Conservation (phyloP, 2,329 filamentous ascomycete species). For the Coniochaeta hoffmannii region DNA sequence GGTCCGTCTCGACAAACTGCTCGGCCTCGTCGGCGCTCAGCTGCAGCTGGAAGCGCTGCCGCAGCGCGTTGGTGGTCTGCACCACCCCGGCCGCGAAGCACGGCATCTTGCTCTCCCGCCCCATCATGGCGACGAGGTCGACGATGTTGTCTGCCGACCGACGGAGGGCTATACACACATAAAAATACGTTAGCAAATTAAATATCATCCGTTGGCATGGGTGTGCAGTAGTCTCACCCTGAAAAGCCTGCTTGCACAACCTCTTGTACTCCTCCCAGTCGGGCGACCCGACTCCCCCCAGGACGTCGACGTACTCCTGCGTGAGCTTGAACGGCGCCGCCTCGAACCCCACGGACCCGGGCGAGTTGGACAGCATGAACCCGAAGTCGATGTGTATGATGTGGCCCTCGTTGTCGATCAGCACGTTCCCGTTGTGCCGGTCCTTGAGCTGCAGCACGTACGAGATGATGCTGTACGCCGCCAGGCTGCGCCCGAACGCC, state of each 20-base stretch:
- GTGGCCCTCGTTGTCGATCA: slow-evolving; percentile 79
- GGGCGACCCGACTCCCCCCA: slow-evolving; percentile 63
- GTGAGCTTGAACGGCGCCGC: slow-evolving; percentile 79
- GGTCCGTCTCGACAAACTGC: slow-evolving; percentile 70
- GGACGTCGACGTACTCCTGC: slow-evolving; percentile 76
- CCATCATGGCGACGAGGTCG: slow-evolving; percentile 79
- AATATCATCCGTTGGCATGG: not conserved
- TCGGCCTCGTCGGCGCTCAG: slow-evolving; percentile 77
- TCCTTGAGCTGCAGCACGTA: slow-evolving; percentile 82
- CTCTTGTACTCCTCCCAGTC: slow-evolving; percentile 71
- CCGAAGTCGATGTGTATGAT: slow-evolving; percentile 87
- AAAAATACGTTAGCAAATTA: not conserved
- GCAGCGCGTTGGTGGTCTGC: slow-evolving; percentile 60
- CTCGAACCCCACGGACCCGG: slow-evolving; percentile 77
- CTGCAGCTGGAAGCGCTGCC: slow-evolving; percentile 74
- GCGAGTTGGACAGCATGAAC: slow-evolving; percentile 84
- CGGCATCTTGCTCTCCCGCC: slow-evolving; percentile 74
- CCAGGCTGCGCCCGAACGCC: slow-evolving; percentile 74
- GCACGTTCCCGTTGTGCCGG: slow-evolving; percentile 77
- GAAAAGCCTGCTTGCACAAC: slow-evolving; percentile 77
- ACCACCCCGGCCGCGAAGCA: slow-evolving; percentile 71
- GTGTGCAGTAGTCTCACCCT: slow-evolving; percentile 41
- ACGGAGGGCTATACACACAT: slow-evolving; percentile 49
- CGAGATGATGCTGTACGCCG: slow-evolving; percentile 78
- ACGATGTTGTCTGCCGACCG: slow-evolving; percentile 75